Conservation (phyloP, 352 stramenopile genomes). For the Phytophthora constricta region DNA sequence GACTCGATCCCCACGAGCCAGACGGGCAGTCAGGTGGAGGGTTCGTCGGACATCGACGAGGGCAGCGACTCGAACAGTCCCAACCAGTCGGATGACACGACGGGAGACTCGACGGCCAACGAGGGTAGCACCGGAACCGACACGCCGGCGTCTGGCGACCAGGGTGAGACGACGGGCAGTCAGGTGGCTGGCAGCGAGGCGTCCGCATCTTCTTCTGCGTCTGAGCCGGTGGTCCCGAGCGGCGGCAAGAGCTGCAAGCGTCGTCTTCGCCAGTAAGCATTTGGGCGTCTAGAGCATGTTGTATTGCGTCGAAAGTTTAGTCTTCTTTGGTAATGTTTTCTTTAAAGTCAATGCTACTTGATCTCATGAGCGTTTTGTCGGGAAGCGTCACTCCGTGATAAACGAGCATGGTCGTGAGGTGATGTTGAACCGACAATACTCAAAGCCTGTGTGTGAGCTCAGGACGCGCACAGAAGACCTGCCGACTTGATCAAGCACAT, state of each 20-base stretch:
- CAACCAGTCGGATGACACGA: constrained; percentile 9
- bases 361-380: no score
- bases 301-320: neutral
- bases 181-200: constrained; percentile 15
- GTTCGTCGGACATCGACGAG: constrained; percentile 14
- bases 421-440: no score
- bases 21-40: constrained; percentile 14
- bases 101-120: constrained; percentile 10
- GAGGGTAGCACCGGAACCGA: neutral
- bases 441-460: no score
- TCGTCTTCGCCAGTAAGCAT: constrained; percentile 25
- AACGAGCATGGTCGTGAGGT: no score
- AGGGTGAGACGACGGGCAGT: constrained; percentile 18
- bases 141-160: neutral
- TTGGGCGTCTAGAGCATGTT: neutral
- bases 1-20: constrained; percentile 9
- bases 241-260: constrained; percentile 28
- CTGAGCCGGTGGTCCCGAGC: constrained; percentile 12
- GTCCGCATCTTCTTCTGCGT: constrained; percentile 4
- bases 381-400: no score
- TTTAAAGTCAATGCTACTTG: no score
- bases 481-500: no score
- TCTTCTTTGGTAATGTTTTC: no score
- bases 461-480: no score
- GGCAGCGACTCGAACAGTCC: constrained; percentile 18